Evolutionary conservation across 2,329 filamentous ascomycete genomes (phyloP).

Genomic region (Hortaea werneckii): DNA sequence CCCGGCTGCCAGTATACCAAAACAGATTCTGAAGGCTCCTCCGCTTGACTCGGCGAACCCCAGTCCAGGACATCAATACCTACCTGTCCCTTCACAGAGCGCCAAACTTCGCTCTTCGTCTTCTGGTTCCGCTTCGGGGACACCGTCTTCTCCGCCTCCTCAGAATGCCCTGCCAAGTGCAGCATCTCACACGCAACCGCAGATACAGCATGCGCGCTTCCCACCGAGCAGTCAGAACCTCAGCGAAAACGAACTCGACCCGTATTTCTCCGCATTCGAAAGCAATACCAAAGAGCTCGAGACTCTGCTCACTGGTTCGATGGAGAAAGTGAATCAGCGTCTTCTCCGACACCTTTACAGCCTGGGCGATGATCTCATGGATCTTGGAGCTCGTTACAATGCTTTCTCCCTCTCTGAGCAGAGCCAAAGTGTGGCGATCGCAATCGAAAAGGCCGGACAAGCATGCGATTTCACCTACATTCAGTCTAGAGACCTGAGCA

Average conservation of each 20-base stretch:
- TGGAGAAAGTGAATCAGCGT: constrained; percentile 92
- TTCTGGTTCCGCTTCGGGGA: constrained; percentile 38
- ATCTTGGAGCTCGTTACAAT: constrained; percentile 92
- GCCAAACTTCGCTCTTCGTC: constrained; percentile 64
- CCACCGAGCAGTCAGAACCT: constrained; percentile 67
- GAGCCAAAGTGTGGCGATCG: constrained; percentile 75
- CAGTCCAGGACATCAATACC: constrained; percentile 71
- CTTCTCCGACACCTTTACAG: constrained; percentile 77
- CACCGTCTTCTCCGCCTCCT: constrained; percentile 44
- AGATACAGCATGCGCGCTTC: constrained; percentile 65
- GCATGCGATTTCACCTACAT: constrained; percentile 95
- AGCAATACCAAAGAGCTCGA: constrained; percentile 86
- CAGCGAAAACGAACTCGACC: constrained; percentile 83
- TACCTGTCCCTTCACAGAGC: constrained; percentile 75
- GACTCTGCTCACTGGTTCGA: constrained; percentile 74
- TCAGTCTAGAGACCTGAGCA: constrained; percentile 82
- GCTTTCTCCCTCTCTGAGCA: constrained; percentile 92
- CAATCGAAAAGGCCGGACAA: constrained; percentile 89
- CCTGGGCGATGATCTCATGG: constrained; percentile 77
- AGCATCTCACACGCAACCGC: constrained; percentile 48
- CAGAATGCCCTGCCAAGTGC: constrained; percentile 40
- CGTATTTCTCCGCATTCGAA: constrained; percentile 92
- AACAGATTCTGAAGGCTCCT: constrained; percentile 89
- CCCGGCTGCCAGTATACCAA: constrained; percentile 82
- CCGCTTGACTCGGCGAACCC: constrained; percentile 92